These are phyloP conservation scores for Kalmusia sp. DNA, from an alignment of 2,329 filamentous ascomycete species.

Conservation along the genomic window DNA sequence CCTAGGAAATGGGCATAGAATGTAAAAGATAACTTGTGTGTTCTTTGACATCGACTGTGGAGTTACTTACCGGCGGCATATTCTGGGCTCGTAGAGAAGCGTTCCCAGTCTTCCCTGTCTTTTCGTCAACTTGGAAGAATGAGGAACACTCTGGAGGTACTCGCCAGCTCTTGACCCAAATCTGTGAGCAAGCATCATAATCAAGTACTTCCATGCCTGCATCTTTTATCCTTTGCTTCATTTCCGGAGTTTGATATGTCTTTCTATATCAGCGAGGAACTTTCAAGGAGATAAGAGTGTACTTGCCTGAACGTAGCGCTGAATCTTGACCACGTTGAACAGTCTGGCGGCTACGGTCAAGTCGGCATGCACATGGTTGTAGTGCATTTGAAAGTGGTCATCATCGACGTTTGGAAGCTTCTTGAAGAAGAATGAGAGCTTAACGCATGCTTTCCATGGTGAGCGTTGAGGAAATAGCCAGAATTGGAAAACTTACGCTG, in stretches of 20 bases:
- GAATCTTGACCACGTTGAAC: slow-evolving; percentile 35
- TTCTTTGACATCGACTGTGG: too few relatives aligned
- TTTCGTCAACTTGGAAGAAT: neutral
- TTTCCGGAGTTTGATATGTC: slow-evolving; percentile 28
- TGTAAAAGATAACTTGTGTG: too few relatives aligned
- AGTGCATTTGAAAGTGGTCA: slow-evolving; percentile 41
- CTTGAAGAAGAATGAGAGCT: slow-evolving; percentile 40
- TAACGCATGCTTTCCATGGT: slow-evolving; percentile 31
- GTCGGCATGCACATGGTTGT: slow-evolving; percentile 42
- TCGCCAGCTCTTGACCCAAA: slow-evolving; percentile 29
- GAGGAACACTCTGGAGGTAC: neutral
- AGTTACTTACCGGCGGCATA: slow-evolving; percentile 24
- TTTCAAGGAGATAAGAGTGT: neutral
- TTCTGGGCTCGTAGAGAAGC: slow-evolving; percentile 26
- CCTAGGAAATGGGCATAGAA: too few relatives aligned
- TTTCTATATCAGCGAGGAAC: slow-evolving; percentile 2
- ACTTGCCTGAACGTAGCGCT: slow-evolving; percentile 32
- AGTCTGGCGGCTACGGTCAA: slow-evolving; percentile 34
- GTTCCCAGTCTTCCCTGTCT: slow-evolving; percentile 30
- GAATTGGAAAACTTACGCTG: slow-evolving; percentile 25
- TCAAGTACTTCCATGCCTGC: slow-evolving; percentile 33
- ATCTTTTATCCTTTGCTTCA: slow-evolving; percentile 27
- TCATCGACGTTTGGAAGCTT: slow-evolving; percentile 39
- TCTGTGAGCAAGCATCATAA: slow-evolving; percentile 30
- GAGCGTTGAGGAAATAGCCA: neutral